Conservation (phyloP, 306 rosid species). For the Sphenostylis stenocarpa region DNA sequence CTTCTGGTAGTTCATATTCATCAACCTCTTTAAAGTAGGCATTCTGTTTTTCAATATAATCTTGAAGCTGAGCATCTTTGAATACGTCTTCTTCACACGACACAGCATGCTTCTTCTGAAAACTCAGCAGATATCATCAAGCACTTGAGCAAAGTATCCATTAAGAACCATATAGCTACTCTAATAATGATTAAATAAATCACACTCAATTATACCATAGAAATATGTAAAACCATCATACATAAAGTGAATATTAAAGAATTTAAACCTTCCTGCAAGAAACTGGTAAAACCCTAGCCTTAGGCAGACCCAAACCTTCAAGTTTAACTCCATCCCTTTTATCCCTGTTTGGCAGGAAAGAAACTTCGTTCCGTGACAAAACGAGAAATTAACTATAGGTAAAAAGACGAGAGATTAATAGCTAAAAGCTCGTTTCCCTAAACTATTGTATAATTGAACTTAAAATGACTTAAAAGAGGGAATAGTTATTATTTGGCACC, state of each 20-base stretch:
- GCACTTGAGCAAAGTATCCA: conserved; percentile 28
- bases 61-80: conserved; percentile 44
- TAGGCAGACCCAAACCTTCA: conserved; percentile 23
- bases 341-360: conserved; percentile 40
- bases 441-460: background rate
- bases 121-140: conserved; percentile 23
- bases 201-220: background rate
- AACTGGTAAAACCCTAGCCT: conserved; percentile 47
- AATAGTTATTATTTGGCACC: conserved; percentile 31
- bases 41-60: conserved; percentile 60
- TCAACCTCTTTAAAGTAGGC: conserved; percentile 77
- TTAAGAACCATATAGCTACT: background rate
- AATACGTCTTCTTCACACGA: conserved; percentile 19
- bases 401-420: background rate
- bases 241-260: background rate
- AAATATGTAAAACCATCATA: background rate
- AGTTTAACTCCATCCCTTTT: conserved; percentile 27
- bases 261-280: conserved; percentile 58
- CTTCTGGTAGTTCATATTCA: conserved; percentile 62
- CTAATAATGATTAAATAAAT: background rate
- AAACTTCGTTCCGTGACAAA: background rate
- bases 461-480: background rate
- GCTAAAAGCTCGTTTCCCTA: background rate
- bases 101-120: conserved; percentile 50
- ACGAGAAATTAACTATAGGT: background rate